A percentile compares a stretch with the other conserved stretches of the same genome.
These are phyloP conservation scores for Aspergillus sp. DNA, from an alignment of 2,329 filamentous ascomycete genomes.

Conservation along the genomic window DNA sequence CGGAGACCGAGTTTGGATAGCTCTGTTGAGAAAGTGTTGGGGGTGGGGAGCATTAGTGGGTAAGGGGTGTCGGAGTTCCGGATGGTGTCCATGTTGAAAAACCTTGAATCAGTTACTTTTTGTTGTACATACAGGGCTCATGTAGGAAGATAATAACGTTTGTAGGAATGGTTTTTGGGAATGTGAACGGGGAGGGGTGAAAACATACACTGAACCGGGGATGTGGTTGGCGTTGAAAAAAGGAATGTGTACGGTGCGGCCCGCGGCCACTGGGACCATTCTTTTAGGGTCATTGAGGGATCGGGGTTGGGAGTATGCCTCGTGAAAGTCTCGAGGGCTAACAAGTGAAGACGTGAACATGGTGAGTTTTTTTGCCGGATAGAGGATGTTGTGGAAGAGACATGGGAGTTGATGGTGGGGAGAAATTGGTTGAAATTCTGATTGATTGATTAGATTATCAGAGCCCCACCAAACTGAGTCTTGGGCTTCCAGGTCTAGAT, in stretches of 20 bases:
- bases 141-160: neutral
- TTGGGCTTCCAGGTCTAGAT: too few species aligned
- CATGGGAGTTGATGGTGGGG: neutral
- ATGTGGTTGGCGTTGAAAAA: constrained; percentile 21
- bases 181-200: neutral
- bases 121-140: too few species aligned
- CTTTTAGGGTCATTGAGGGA: neutral
- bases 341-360: constrained; percentile 14
- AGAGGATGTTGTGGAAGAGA: too few species aligned
- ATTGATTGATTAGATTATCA: too few species aligned
- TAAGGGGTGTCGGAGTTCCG: constrained; percentile 22
- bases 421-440: too few species aligned
- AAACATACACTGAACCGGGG: constrained; percentile 24
- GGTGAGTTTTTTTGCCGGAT: neutral
- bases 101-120: constrained; percentile 16
- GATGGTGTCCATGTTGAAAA: constrained; percentile 30
- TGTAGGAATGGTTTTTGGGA: neutral
- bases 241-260: constrained; percentile 12
- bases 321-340: constrained; percentile 14
- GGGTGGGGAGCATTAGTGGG: constrained; percentile 29
- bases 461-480: too few species aligned
- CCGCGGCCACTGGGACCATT: constrained; percentile 26
- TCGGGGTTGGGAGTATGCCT: neutral
- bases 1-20: constrained; percentile 22
- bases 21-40: constrained; percentile 20